Percentiles rank a stretch among this genome's conserved stretches.
Conservation (phyloP, 257 asterid genomes). For the Rhazya stricta region DNA sequence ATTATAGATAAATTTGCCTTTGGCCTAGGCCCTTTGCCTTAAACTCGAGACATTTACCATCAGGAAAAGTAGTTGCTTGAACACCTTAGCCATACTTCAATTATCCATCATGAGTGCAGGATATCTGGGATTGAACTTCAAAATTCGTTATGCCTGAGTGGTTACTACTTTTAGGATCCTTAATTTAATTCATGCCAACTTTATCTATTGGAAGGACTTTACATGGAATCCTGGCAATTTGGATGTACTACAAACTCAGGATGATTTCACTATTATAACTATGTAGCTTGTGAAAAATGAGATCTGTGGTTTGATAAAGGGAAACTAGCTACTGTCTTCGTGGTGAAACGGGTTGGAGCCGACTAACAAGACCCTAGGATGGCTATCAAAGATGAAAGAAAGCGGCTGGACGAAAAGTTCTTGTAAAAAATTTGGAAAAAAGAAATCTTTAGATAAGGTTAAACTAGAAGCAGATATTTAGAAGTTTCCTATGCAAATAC, state of each 20-base stretch:
- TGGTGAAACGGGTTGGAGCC: too few relatives aligned
- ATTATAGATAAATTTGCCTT: not conserved
- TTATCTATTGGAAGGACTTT: too few relatives aligned
- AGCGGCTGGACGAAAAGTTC: not conserved
- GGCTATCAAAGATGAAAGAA: not conserved
- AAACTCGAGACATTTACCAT: not conserved
- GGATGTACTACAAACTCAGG: too few relatives aligned
- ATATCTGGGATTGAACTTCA: not conserved
- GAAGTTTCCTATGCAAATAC: not conserved
- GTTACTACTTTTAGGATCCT: too few relatives aligned
- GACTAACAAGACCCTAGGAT: too few relatives aligned
- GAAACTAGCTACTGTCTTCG: too few relatives aligned
- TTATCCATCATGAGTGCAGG: too few relatives aligned
- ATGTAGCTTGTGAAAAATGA: too few relatives aligned
- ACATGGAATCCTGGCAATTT: too few relatives aligned
- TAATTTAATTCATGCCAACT: too few relatives aligned
- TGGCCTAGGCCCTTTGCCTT: not conserved
- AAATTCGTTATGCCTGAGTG: not conserved
- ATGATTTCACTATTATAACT: too few relatives aligned
- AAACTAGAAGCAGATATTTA: not conserved
- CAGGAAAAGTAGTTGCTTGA: not conserved
- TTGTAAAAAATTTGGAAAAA: not conserved
- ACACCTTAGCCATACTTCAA: not conserved
- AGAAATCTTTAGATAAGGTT: not conserved
- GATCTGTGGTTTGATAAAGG: too few relatives aligned